Base-by-base conservation (phyloP, 768 basidiomycete species). In the Boletellus ananas region DNA sequence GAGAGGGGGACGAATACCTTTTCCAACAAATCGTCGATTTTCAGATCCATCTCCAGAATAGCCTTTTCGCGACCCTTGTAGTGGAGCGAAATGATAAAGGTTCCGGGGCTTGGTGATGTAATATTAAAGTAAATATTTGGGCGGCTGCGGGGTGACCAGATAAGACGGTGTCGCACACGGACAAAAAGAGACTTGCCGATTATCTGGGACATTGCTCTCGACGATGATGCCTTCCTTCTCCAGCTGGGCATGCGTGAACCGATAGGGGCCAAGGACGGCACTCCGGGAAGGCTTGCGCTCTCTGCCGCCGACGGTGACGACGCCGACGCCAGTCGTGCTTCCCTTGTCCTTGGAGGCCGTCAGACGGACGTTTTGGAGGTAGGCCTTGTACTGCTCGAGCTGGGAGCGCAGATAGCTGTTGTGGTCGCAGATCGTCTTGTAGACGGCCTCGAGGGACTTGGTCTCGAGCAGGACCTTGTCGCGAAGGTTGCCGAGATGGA, bases 171-270 rank as follows among this genome's bases (percentile, higher is more conserved):
- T 12, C 25, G 21, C 10, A 33, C 18, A 16, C 29, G 13, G 14
- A 18, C 17, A 12, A 7, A 33, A n/a, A 17, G 17, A 3, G 17
- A 48, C 86, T 61, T 52, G 90, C 94, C 95, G 79, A 65, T 95
- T 97, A 67, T 99, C 96, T 11, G 96, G 96, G 25, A 99, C 96
- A 69, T 98, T 98, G 65, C 94, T 97, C 70, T 98, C 94, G 43
- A 98, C 91, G 63, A 99, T 98, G 62, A 99, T 94, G 12, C 94
- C 94, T 72, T 98, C 96, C 72, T 97, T 98, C 76, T 99, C 96
- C 58, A 99, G 73, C 67, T 98, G 96, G 21, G 91, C 91, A 66
- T 99, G 96, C 3, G 96, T 98, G 63, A 96, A 99, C 54, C 96
- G 81, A 71, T 96, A 97, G 11, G 96, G 96, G 6, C 96, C 96